Base-by-base conservation (phyloP, 2,329 filamentous ascomycete genomes). In the Fusarium oxysporum region DNA sequence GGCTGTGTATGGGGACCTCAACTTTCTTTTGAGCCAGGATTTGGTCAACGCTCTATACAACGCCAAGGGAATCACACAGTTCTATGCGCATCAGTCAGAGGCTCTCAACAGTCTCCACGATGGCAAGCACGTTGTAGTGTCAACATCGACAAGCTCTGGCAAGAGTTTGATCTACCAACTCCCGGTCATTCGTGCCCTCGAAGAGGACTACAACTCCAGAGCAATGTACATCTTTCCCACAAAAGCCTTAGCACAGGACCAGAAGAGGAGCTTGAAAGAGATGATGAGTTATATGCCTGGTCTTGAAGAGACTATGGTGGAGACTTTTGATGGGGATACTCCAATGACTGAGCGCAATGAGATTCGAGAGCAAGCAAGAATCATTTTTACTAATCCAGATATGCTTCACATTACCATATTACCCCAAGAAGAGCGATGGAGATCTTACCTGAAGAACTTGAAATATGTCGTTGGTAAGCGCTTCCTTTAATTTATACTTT, bases 201-300 rank as follows among this genome's bases (percentile, higher is more conserved):
- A 99, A 81, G 86, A 90, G 58, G 93, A 98, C 77, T 84, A 82
- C 5, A 86, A 91, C 62, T 93, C 93, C 13, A 87, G 96, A 76
- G 96, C 96, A 5, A 94, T 99, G 91, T 98, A 98, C 80, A 97
- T 99, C 40, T 99, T 99, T 69, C 96, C 96, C 0, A 99, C 96
- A 0, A 99, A 99, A 82, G 96, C 96, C 3, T 84, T 99, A 21
- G 96, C 96, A 0, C 96, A 99, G 80, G 96, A 99, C 81, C 96
- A 99, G 81, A 91, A 92, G 75, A 89, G 95, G 74, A 97, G 95
- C 74, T 85, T 99, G 80, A 93, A 93, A 77, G 94, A 97, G 59
- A 88, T 98, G 79, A 85, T 98, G 68, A 84, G 88, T 2, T 97
- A 92, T 76, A 93, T 99, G 87, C 89, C 92, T 2, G 91, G 91